Base-by-base conservation (phyloP, 805 yeast species). In the Debaryomyces prosopidis region DNA sequence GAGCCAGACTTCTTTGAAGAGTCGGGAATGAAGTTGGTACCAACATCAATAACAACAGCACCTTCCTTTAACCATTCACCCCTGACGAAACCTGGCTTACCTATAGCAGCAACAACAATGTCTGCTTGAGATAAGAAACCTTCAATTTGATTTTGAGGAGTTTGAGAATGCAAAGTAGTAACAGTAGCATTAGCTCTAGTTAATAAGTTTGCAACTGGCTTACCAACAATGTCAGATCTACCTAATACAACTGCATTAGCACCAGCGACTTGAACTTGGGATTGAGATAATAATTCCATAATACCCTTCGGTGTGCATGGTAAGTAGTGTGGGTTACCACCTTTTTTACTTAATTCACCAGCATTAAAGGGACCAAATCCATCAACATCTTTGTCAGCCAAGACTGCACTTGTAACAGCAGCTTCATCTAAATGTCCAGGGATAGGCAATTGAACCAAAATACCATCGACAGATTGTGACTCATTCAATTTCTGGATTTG, bases 291-390 rank as follows among this genome's bases (percentile, higher is more conserved):
- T 51, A 87, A 69, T 57, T 80, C 79, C 67, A 87, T 77, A 54
- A 86, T 81, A 20, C 95, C 96, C 64, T 85, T 78, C 42, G 96
- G 96, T 16, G 96, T 87, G 63, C 95, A 87, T 33, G 96, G 95
- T 57, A 84, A 71, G 65, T 83, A 87, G 46, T 64, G 63, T 32
- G 95, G 94, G 17, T 72, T 58, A 35, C 92, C 94, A 48, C 82
- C 84, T 61, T 78, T 83, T 60, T 87, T 87, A 52, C 85, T 75
- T 53, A 87, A 72, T 59, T 86, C 91, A 46, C 94, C 94, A 34
- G 84, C 82, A 62, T 87, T 87, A 69, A 65, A 80, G 46, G 88
- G 84, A 44, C 87, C 88, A 57, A 87, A 86, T 1, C 96, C 96
- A 63, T 87, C 96, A 32, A 87, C 92, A 57, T 87, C 96, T 60